phyloP scores from a whole-genome alignment of 768 basidiomycete species.

The Tephrocybe rancida region DNA sequence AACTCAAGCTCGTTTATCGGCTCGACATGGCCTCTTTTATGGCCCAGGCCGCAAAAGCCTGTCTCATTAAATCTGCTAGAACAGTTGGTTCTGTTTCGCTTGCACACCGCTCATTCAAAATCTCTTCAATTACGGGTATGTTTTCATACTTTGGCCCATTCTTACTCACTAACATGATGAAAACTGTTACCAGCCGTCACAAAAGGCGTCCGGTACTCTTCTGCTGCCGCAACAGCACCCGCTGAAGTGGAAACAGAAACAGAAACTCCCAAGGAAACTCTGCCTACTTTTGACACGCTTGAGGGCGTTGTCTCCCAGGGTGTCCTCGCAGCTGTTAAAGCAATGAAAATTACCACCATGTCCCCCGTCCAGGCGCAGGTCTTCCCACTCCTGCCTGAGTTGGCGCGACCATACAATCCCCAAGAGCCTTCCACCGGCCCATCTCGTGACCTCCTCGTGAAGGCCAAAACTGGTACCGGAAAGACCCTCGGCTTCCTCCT shows the following conservation, averaged over 20 bases:
- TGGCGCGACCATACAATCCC: slow-evolving; percentile 56
- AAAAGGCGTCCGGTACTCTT: slow-evolving; percentile 7
- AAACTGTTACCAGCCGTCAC: neutral
- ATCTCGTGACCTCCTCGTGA: slow-evolving; percentile 77
- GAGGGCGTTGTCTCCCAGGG: slow-evolving; percentile 36
- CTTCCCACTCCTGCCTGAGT: slow-evolving; percentile 69
- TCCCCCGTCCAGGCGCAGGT: slow-evolving; percentile 83
- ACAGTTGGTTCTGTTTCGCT: slow-evolving; percentile 23
- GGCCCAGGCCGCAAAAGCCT: slow-evolving; percentile 22
- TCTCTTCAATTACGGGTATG: slow-evolving; percentile 19
- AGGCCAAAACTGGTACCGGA: slow-evolving; percentile 88
- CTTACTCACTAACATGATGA: neutral
- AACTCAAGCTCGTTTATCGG: slow-evolving; percentile 14
- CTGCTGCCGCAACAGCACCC: slow-evolving; percentile 15
- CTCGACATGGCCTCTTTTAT: slow-evolving; percentile 25
- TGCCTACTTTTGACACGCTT: slow-evolving; percentile 37
- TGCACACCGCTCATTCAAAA: slow-evolving; percentile 23
- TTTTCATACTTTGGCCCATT: slow-evolving; percentile 4
- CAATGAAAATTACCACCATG: slow-evolving; percentile 74
- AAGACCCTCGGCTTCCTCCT: slow-evolving; percentile 90
- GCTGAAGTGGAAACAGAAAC: neutral
- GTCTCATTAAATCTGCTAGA: slow-evolving; percentile 15
- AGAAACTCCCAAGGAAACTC: slow-evolving; percentile 13
- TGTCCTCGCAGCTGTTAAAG: slow-evolving; percentile 63
- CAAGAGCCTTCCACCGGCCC: slow-evolving; percentile 22